A percentile compares a stretch with the other conserved stretches of the same genome.
These are phyloP conservation scores for Rhododendron williamsianum DNA, from an alignment of 148 eudicot genomes.

Conservation along the genomic window DNA sequence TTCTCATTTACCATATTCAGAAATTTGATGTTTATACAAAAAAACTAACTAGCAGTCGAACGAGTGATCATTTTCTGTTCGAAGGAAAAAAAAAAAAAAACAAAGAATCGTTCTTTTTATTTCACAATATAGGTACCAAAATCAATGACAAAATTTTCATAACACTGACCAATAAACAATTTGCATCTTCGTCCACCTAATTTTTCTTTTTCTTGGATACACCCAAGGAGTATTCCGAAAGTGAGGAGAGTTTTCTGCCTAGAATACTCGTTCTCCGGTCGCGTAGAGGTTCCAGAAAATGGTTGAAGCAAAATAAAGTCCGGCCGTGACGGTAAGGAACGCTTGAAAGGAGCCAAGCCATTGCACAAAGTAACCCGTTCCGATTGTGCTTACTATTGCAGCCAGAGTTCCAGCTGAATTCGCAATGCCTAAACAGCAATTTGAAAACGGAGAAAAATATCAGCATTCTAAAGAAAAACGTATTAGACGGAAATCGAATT, in stretches of 20 bases:
- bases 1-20: neutral
- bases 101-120: neutral
- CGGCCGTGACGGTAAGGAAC: constrained; percentile 69
- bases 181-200: neutral
- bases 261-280: constrained; percentile 64
- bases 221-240: neutral
- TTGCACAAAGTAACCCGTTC: constrained; percentile 81
- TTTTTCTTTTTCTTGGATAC: neutral
- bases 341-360: constrained; percentile 98
- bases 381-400: constrained; percentile 86
- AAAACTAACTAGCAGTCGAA: neutral
- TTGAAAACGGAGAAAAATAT: neutral
- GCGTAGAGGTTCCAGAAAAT: constrained; percentile 82
- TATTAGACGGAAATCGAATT: neutral
- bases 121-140: neutral
- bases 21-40: neutral
- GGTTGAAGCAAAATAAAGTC: constrained; percentile 65
- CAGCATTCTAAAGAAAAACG: neutral
- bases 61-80: neutral
- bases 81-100: neutral
- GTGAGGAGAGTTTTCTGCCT: constrained; percentile 4
- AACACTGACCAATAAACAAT: neutral
- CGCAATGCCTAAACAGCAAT: constrained; percentile 60
- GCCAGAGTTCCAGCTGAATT: constrained; percentile 89
- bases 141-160: no score